Conservation (phyloP, 139 green algal species). For the Helicosporidium sp. region DNA sequence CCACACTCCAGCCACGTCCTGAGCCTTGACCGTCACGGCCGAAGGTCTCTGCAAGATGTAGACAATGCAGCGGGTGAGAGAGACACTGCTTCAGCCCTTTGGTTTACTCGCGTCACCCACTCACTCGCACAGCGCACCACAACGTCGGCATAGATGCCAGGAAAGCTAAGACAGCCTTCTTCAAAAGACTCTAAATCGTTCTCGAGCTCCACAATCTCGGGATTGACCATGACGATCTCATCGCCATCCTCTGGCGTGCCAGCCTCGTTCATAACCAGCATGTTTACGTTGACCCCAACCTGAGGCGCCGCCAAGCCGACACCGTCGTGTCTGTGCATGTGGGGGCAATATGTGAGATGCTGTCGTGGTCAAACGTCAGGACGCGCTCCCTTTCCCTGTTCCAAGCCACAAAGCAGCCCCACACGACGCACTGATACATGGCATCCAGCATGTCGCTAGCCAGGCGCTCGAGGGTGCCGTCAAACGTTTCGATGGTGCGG, state of each 20-base stretch:
- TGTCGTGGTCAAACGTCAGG: too few species aligned
- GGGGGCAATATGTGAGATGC: too few species aligned
- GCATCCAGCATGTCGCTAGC: conserved; percentile 77
- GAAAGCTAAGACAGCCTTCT: conserved; percentile 82
- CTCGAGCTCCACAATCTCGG: conserved; percentile 43
- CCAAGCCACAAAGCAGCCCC: neutral
- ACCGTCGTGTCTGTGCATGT: conserved; percentile 90
- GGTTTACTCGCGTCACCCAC: neutral
- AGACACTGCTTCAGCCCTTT: neutral
- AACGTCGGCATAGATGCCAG: conserved; percentile 48
- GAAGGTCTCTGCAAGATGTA: neutral
- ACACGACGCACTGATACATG: conserved; percentile 67
- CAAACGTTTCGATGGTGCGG: conserved; percentile 50
- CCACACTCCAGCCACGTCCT: conserved; percentile 55
- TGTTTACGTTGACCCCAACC: conserved; percentile 84
- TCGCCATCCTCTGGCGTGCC: conserved; percentile 16
- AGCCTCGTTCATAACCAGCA: conserved; percentile 94
- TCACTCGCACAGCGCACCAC: conserved; percentile 20
- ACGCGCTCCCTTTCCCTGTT: too few species aligned
- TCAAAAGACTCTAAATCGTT: conserved; percentile 32
- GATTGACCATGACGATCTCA: conserved; percentile 88
- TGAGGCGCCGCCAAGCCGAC: conserved; percentile 87
- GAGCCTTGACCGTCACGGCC: conserved; percentile 58
- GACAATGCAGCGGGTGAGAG: neutral
- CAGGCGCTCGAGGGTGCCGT: conserved; percentile 47